Evolutionary conservation across 192 early-diverging fungal species (phyloP).

Genomic region (Entophlyctis luteolus): DNA sequence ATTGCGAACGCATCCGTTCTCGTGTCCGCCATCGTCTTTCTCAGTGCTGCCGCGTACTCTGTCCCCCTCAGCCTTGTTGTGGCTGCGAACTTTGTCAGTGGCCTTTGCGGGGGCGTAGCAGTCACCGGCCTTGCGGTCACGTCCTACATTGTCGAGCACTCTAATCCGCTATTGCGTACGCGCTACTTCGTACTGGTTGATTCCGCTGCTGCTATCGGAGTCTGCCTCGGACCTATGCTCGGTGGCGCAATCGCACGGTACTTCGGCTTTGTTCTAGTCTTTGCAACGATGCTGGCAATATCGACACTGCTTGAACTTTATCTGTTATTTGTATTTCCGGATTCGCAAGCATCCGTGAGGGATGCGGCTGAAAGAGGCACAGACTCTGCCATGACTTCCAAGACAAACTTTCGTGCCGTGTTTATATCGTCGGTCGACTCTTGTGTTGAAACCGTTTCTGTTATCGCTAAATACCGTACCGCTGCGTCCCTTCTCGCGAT

Average conservation of each 20-base stretch:
- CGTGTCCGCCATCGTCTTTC: not conserved
- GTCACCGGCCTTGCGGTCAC: not conserved
- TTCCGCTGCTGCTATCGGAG: not conserved
- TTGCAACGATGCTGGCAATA: not conserved
- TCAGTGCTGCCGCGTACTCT: not conserved
- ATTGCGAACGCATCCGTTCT: not conserved
- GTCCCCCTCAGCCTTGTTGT: not conserved
- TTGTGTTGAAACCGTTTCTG: too few species aligned
- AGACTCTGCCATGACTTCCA: too few species aligned
- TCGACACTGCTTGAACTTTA: not conserved
- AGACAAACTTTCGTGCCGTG: too few species aligned
- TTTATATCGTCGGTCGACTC: too few species aligned
- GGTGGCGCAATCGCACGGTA: not conserved
- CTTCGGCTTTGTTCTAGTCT: not conserved
- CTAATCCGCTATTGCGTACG: not conserved
- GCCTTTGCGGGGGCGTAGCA: not conserved
- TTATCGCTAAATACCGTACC: too few species aligned
- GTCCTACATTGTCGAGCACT: not conserved
- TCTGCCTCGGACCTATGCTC: not conserved
- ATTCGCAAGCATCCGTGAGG: not conserved
- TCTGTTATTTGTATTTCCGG: slow-evolving; percentile 9
- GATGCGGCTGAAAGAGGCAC: not conserved
- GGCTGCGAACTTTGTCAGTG: not conserved
- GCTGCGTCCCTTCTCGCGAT: not conserved
- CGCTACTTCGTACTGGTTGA: slow-evolving; percentile 6